Evolutionary conservation across 352 stramenopile genomes (phyloP).

Genomic region (Thalassiosira mediterranea): DNA sequence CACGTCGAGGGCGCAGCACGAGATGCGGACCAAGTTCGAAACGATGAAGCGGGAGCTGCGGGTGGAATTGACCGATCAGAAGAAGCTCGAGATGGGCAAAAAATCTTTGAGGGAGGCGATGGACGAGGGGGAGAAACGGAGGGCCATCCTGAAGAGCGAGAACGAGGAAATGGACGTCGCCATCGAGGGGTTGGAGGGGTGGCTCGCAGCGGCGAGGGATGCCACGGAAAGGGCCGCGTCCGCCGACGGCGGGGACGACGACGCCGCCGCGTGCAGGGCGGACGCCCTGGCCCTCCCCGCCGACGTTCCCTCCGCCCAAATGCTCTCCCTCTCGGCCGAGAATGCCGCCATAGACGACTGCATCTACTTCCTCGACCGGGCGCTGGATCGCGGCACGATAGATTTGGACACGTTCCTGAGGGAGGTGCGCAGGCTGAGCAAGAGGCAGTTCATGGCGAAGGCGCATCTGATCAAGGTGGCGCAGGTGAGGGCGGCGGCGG

Average conservation of each 20-base stretch:
- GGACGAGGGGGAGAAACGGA: slow-evolving; percentile 25
- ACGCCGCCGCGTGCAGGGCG: background rate
- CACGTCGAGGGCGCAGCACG: slow-evolving; percentile 23
- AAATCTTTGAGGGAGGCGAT: slow-evolving; percentile 52
- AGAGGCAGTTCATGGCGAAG: slow-evolving; percentile 76
- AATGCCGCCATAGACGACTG: slow-evolving; percentile 73
- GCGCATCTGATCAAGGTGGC: slow-evolving; percentile 80
- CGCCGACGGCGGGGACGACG: background rate
- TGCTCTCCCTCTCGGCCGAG: slow-evolving; percentile 70
- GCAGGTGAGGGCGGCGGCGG: slow-evolving; percentile 22
- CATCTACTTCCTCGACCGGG: slow-evolving; percentile 81
- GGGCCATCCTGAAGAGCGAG: slow-evolving; percentile 43
- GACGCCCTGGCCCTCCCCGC: slow-evolving; percentile 50
- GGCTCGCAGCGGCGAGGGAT: slow-evolving; percentile 37
- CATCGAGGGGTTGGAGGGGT: slow-evolving; percentile 57
- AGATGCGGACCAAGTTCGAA: slow-evolving; percentile 45
- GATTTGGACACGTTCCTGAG: slow-evolving; percentile 73
- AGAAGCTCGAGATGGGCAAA: slow-evolving; percentile 48
- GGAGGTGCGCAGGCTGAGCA: slow-evolving; percentile 71
- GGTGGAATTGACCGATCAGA: slow-evolving; percentile 60
- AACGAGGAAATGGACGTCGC: slow-evolving; percentile 45
- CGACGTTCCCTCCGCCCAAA: slow-evolving; percentile 65
- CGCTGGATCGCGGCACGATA: slow-evolving; percentile 60
- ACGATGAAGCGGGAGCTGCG: slow-evolving; percentile 46
- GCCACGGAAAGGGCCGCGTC: too few species aligned